Base-by-base conservation (phyloP, 805 yeast genomes). In the Yarrowia deformans region DNA sequence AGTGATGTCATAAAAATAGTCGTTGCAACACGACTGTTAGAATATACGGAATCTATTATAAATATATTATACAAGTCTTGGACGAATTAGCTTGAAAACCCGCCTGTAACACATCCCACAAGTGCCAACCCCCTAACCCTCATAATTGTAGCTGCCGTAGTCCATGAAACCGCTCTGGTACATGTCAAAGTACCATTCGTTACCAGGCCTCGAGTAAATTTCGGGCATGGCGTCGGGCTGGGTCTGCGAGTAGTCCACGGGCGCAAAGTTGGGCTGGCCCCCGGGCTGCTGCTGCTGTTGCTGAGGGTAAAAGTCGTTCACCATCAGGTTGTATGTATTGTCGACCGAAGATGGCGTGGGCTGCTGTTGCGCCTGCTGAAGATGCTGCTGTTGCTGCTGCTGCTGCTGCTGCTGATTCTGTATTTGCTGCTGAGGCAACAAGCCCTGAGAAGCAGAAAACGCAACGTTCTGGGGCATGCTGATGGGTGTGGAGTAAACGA, bases 131-230 rank as follows among this genome's bases (percentile, higher is more conserved):
- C n/a, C n/a, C 19, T 52, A 37, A 34, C 52, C 66, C 66, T 60
- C 66, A 29, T 60, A 60, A 19, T 43, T 45, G 19, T 34, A 60
- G 6, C 34, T 45, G n/a, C 66, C 43, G 18, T 60, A 60, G 32
- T 60, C 52, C 52, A 60, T 60, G 66, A 43, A 60, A 2, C 66
- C 66, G 34, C 66, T 45, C 66, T 60, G 66, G 34, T 43, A 60
- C 66, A 60, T 42, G 52, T 60, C 66, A 45, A 60, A 60, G 42
- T 60, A 60, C 66, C 66, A 60, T 32, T 60, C 66, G 42, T 60
- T 42, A 7, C 66, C 66, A 5, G 52, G 66, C 3, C 66, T 10
- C 14, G 66, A 34, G 42, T 43, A 60, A 19, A 45, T 43, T 8
- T 60, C 52, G 5, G 52, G 66, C 13, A 45, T 2, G 4, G 14